phyloP scores from a whole-genome alignment of 164 flowering plant genomes.

The Kingdonia uniflora region DNA sequence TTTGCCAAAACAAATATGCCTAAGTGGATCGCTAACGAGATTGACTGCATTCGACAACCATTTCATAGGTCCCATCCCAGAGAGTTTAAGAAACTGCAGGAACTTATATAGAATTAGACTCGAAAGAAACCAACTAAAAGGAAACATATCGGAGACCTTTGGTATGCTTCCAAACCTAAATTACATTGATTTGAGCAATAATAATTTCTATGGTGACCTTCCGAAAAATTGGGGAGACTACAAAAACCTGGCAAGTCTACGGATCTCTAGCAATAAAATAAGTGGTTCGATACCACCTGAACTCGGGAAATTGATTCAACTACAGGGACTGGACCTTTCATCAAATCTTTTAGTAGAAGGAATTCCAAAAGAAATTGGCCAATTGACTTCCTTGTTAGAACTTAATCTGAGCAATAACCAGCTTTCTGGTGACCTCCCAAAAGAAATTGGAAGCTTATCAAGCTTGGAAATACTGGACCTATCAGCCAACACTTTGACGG shows the following conservation, averaged over 20 bases:
- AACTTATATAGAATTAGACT: not conserved
- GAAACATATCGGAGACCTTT: slow-evolving; percentile 1
- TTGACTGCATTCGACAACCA: slow-evolving; percentile 1
- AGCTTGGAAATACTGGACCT: not conserved
- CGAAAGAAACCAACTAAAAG: slow-evolving; percentile 1
- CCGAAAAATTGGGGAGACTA: not conserved
- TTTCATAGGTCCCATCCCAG: slow-evolving; percentile 4
- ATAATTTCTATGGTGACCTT: not conserved
- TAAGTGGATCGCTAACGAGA: not conserved
- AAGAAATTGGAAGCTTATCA: not conserved
- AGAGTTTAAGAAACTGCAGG: not conserved
- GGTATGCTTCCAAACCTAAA: not conserved
- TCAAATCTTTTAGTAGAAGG: not conserved
- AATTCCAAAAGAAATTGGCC: not conserved
- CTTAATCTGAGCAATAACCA: not conserved
- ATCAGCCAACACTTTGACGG: not conserved
- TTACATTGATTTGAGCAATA: not conserved
- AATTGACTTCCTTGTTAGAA: not conserved
- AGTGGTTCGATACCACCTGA: not conserved
- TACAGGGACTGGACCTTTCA: not conserved
- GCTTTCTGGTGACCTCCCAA: not conserved
- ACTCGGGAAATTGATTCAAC: not conserved
- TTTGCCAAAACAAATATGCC: not conserved
- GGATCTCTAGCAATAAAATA: not conserved
- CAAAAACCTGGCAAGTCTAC: not conserved